phyloP scores from a whole-genome alignment of 805 yeast genomes.

The Lipomyces spencermartinsiae region DNA sequence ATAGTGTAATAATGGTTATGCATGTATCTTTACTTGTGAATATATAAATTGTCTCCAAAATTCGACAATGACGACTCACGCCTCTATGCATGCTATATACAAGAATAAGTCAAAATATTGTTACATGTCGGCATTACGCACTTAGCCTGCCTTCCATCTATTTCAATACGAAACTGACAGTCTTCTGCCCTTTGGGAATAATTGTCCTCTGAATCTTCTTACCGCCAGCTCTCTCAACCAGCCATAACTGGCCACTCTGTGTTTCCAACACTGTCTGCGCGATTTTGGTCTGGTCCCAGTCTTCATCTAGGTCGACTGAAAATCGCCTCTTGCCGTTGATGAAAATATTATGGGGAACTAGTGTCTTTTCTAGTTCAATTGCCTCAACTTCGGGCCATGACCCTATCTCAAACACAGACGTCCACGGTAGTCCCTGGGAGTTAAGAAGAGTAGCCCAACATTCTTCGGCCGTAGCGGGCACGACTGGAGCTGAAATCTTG shows the following conservation, averaged over 20 bases:
- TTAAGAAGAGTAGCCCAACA: constrained; percentile 62
- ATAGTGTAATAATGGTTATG: constrained; percentile 27
- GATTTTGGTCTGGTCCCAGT: constrained; percentile 46
- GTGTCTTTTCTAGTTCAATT: constrained; percentile 1
- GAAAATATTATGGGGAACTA: constrained; percentile 56
- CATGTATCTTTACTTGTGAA: constrained; percentile 35
- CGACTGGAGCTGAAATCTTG: constrained; percentile 75
- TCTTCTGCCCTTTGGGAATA: constrained; percentile 42
- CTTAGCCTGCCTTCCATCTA: background rate
- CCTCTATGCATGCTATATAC: background rate
- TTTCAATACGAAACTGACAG: constrained; percentile 37
- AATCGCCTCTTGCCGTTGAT: constrained; percentile 75
- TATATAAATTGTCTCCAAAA: constrained; percentile 17
- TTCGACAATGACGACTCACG: background rate
- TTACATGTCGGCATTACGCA: background rate
- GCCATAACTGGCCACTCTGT: constrained; percentile 52
- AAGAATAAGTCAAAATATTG: background rate
- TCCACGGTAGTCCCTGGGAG: constrained; percentile 47
- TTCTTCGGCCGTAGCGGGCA: constrained; percentile 85
- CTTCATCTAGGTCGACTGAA: constrained; percentile 31
- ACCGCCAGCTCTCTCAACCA: constrained; percentile 44
- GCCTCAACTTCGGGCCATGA: constrained; percentile 67
- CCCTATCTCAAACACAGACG: constrained; percentile 57
- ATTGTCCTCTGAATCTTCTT: constrained; percentile 61
- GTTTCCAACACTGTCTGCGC: constrained; percentile 48